Percentiles rank a stretch among this genome's conserved stretches.
phyloP scores from a whole-genome alignment of 805 yeast species.

The Kodamaea laetipori region DNA sequence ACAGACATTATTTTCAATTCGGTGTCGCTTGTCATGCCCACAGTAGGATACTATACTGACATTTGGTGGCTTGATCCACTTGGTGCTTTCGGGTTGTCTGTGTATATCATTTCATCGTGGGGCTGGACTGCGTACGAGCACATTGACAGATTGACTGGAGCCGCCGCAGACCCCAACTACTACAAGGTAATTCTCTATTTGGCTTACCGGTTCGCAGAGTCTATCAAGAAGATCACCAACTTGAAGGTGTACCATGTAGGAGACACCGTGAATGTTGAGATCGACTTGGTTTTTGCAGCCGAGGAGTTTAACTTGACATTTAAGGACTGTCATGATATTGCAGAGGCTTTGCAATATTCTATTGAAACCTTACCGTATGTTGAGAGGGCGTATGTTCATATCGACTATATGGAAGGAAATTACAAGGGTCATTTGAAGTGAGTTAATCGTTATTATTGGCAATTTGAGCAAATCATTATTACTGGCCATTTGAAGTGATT shows the following conservation, averaged over 20 bases:
- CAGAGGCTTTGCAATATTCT: constrained; percentile 80
- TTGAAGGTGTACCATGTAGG: constrained; percentile 79
- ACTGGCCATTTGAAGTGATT: no score
- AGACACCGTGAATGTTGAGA: constrained; percentile 73
- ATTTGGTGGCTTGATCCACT: constrained; percentile 75
- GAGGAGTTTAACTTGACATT: constrained; percentile 49
- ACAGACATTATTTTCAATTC: constrained; percentile 76
- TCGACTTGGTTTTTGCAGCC: constrained; percentile 58
- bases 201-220: constrained; percentile 67
- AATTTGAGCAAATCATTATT: background rate
- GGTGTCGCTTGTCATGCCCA: constrained; percentile 71
- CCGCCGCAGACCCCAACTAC: constrained; percentile 62
- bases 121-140: constrained; percentile 65
- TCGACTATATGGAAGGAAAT: constrained; percentile 59
- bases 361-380: constrained; percentile 75
- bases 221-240: constrained; percentile 63
- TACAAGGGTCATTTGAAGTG: constrained; percentile 43
- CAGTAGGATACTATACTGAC: constrained; percentile 52
- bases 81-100: constrained; percentile 66
- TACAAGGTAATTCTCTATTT: constrained; percentile 67
- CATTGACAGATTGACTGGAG: constrained; percentile 73
- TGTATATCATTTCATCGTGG: constrained; percentile 69
- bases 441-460: background rate
- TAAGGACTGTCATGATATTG: constrained; percentile 76
- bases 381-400: constrained; percentile 80